Base-by-base conservation (phyloP, 1,284 basidiomycete genomes). In the Porodaedalea pini region DNA sequence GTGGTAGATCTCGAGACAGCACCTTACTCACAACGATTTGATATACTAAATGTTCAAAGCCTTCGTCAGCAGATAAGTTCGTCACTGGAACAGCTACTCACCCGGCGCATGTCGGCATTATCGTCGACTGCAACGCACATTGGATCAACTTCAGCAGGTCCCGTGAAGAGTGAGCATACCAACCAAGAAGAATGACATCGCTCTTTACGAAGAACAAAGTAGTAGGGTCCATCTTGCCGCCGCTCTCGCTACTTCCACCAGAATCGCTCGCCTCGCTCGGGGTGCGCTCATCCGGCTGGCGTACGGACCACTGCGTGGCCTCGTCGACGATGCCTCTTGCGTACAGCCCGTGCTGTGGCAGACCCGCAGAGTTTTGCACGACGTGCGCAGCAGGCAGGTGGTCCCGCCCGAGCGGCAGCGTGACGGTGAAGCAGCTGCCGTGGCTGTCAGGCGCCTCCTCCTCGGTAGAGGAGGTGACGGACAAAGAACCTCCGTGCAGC, bases 361-460 rank as follows among this genome's bases (percentile, higher is more conserved):
- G 31, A 34, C 55, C 53, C 13, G 58, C 60, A 4, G 50, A 56
- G 11, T 51, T 58, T 32, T 64, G 62, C 17, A 65, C 60, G n/a
- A 69, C 57, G 51, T 68, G 66, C 7, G 61, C 57, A 15, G 60
- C 43, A 5, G 67, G 66, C 1, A 70, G 65, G 37, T 70, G 68
- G 25, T 61, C 61, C 40, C 58, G 63, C 10, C 69, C 69, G 4
- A 68, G 58, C 0, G 69, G 69, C 6, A 70, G 32, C 11, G 40
- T 52, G 19, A 70, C 66, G n/a, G 64, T 65, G 57, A 70, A 70
- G 8, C 60, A 63, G 34, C 63, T 66, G 11, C 69, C 69, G 50
- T 67, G 65, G 23, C 56, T 57, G 39, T 60, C 61, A 23, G 62
- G 52, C 19, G 51, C 52, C 41, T 62, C 60, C 29, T 57, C 51